Conservation (phyloP, 441 rosid genomes). For the Erodium trifolium region DNA sequence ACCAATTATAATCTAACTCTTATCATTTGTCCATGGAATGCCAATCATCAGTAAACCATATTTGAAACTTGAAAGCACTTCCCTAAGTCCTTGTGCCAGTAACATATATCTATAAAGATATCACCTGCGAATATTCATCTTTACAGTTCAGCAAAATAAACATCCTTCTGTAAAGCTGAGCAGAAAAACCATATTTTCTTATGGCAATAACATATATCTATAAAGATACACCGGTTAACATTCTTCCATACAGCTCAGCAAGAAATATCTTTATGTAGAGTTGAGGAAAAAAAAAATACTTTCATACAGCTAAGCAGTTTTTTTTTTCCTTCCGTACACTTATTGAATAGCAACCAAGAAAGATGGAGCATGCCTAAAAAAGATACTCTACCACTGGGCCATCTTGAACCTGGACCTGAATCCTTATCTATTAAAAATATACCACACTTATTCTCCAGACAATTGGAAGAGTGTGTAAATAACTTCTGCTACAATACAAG, state of each 20-base stretch:
- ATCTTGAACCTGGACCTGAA: not conserved
- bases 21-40: not conserved
- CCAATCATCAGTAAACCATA: not conserved
- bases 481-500: not conserved
- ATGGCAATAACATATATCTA: too few relatives aligned
- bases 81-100: not conserved
- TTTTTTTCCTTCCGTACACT: not conserved
- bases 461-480: not conserved
- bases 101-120: not conserved
- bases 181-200: too few relatives aligned
- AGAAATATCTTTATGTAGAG: too few relatives aligned
- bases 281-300: not conserved
- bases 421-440: not conserved
- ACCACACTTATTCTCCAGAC: not conserved
- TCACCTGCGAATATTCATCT: not conserved
- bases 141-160: too few relatives aligned
- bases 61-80: not conserved
- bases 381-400: constrained; percentile 1
- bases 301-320: not conserved
- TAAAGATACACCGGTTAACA: too few relatives aligned
- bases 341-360: not conserved
- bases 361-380: not conserved
- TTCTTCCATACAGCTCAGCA: too few relatives aligned
- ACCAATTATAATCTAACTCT: not conserved
- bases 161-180: too few relatives aligned